Evolutionary conservation across 352 stramenopile species (phyloP), one percentile per base, ranked within the genome.

Genomic region (Phytophthora syringae): DNA sequence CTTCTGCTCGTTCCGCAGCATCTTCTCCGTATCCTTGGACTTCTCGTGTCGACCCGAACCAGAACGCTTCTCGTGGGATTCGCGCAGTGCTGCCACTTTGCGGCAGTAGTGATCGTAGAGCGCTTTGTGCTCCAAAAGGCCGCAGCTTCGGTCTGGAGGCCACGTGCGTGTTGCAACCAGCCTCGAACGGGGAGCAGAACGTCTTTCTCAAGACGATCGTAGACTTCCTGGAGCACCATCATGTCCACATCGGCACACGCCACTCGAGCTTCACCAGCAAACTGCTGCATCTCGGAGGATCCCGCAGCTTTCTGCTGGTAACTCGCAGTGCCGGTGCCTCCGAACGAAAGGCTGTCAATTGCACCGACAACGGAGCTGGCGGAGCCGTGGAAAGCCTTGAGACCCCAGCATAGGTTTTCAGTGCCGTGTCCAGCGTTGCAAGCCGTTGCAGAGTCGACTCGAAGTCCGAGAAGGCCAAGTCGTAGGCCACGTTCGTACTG

Each of bases 1-100:
- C 56, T 95, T 95, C 70, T 94, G 80, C 48, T 94, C 84, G 50
- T 94, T 94, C 32, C 86, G 81, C n/a, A 90, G 69, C 48, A 93
- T 76, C 27, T 89, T 89, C 60, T 95, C 83, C 22, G 88, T 77
- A 5, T 93, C 78, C 30, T 92, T 92, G 24, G 76, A 60, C 64
- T 92, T 95, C 47, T 93, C 86, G 0, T 54, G 56, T 52, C 87
- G 89, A 18, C 86, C 78, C 0, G 52, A 65, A 3, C 45, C 62
- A 2, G 74, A 58, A 20, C 82, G 81, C 58, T 92, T 93, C 43
- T 93, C 84, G 15, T 84, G 76, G 0, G 78, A 39, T 52, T 93
- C 86, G 5, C 86, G 81, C 9, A 95, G 60, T 11, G 67, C 57
- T 49, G 80, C 70, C 21, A 93, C 82, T 47, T 95, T 93, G 22